Conservation (phyloP, 495 filamentous ascomycete species). For the Trichoderma gamsii region DNA sequence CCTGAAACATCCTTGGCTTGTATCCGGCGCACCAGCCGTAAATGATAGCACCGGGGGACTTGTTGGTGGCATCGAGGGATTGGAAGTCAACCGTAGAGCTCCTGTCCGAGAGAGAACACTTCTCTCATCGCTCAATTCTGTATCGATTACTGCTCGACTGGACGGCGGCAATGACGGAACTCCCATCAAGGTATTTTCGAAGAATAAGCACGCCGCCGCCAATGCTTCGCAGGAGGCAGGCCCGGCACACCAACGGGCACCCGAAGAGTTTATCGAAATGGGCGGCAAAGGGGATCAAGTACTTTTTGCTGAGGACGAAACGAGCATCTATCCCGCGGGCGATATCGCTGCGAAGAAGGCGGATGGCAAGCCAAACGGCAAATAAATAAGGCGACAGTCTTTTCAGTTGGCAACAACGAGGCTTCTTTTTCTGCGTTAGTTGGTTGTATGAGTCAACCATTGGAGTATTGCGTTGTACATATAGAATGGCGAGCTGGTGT, state of each 20-base stretch:
- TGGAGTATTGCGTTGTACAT: slow-evolving; percentile 2
- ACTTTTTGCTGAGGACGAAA: slow-evolving; percentile 60
- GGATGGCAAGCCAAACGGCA: slow-evolving; percentile 1
- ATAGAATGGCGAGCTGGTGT: slow-evolving; percentile 12
- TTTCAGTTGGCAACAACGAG: not conserved
- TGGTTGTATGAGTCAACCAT: slow-evolving; percentile 3
- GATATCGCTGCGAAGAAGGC: slow-evolving; percentile 29
- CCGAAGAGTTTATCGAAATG: slow-evolving; percentile 71
- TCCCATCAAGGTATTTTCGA: slow-evolving; percentile 69
- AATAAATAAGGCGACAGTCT: not conserved
- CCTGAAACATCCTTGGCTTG: slow-evolving; percentile 87
- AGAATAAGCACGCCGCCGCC: slow-evolving; percentile 50
- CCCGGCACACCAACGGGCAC: slow-evolving; percentile 57
- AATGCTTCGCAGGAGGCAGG: slow-evolving; percentile 44
- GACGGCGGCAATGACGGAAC: slow-evolving; percentile 41
- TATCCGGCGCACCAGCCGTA: slow-evolving; percentile 43
- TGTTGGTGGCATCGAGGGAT: slow-evolving; percentile 67
- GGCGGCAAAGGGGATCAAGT: slow-evolving; percentile 78
- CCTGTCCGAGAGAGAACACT: slow-evolving; percentile 76
- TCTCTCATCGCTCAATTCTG: slow-evolving; percentile 73
- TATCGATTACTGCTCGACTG: slow-evolving; percentile 58
- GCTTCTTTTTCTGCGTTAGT: not conserved
- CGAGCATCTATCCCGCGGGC: slow-evolving; percentile 39
- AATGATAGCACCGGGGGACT: slow-evolving; percentile 92
- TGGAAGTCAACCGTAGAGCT: slow-evolving; percentile 83